These are phyloP conservation scores for Epichloe bromicola DNA, from an alignment of 2,329 filamentous ascomycete genomes.

Conservation along the genomic window DNA sequence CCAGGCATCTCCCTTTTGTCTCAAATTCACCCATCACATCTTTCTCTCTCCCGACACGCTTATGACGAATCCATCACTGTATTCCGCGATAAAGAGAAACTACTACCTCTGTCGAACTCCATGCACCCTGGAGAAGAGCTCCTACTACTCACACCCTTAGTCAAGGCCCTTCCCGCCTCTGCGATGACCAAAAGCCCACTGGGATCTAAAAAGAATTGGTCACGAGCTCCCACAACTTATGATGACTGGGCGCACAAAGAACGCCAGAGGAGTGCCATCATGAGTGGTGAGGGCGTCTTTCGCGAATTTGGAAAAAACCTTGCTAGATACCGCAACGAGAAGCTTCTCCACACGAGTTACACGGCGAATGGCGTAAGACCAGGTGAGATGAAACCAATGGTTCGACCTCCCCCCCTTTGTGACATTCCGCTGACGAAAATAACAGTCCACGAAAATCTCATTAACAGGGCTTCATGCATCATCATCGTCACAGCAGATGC, in stretches of 20 bases:
- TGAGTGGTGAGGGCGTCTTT: slow-evolving; percentile 91
- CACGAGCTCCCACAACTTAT: slow-evolving; percentile 26
- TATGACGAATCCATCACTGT: slow-evolving; percentile 92
- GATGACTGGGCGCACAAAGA: slow-evolving; percentile 47
- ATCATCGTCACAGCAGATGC: slow-evolving; percentile 89
- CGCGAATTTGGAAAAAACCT: slow-evolving; percentile 76
- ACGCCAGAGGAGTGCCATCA: slow-evolving; percentile 47
- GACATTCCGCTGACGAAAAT: slow-evolving; percentile 5
- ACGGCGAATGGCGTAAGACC: slow-evolving; percentile 85
- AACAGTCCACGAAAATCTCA: slow-evolving; percentile 75
- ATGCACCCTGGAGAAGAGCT: slow-evolving; percentile 78
- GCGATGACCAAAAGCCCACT: slow-evolving; percentile 62
- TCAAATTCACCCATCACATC: slow-evolving; percentile 70
- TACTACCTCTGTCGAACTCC: slow-evolving; percentile 70
- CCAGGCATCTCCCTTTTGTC: slow-evolving; percentile 65
- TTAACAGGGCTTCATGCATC: slow-evolving; percentile 76
- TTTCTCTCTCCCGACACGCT: slow-evolving; percentile 66
- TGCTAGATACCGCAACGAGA: slow-evolving; percentile 74
- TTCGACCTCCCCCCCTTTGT: background rate
- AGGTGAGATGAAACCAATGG: slow-evolving; percentile 22
- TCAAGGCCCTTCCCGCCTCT: slow-evolving; percentile 86
- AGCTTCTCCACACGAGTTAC: slow-evolving; percentile 87
- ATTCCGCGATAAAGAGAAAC: slow-evolving; percentile 74
- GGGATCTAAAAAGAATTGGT: slow-evolving; percentile 34
- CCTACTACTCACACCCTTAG: slow-evolving; percentile 74